Conservation (phyloP, 2,329 filamentous ascomycete species). For the Dryadomyces quercus-mongolicae region DNA sequence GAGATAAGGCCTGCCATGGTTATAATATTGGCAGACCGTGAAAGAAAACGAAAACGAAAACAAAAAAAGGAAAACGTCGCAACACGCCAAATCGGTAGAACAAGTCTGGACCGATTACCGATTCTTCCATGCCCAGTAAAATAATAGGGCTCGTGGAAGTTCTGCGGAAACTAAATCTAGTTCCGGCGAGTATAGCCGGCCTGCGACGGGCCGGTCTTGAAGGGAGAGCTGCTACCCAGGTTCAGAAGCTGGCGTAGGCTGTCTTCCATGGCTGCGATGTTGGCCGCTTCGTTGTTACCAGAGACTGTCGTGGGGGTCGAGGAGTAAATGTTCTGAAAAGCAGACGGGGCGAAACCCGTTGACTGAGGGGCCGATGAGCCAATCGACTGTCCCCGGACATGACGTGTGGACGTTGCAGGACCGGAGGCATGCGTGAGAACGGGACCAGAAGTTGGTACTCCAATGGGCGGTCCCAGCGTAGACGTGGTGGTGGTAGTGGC, state of each 20-base stretch:
- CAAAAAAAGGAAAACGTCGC: not conserved
- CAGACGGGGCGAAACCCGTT: not conserved
- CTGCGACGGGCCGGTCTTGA: slow-evolving; percentile 4
- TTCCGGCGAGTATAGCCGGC: not conserved
- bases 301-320: slow-evolving; percentile 5
- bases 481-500: not conserved
- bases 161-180: not conserved
- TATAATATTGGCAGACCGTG: slow-evolving; percentile 6
- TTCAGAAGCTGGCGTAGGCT: slow-evolving; percentile 42
- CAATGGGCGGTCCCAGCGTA: not conserved
- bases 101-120: no score
- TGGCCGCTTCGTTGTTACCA: slow-evolving; percentile 14
- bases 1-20: slow-evolving; percentile 9
- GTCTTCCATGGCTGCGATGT: slow-evolving; percentile 39
- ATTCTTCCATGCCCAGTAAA: not conserved
- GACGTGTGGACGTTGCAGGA: not conserved
- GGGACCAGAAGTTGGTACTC: not conserved
- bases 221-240: slow-evolving; percentile 11
- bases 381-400: not conserved
- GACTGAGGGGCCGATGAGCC: not conserved
- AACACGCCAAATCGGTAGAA: no score
- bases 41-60: not conserved
- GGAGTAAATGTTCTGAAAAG: slow-evolving; percentile 7
- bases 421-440: not conserved
- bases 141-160: not conserved